Evolutionary conservation across 176 grass and related monocot species (phyloP), one percentile per base, ranked within the genome.

Genomic region (Triticum timopheevii): DNA sequence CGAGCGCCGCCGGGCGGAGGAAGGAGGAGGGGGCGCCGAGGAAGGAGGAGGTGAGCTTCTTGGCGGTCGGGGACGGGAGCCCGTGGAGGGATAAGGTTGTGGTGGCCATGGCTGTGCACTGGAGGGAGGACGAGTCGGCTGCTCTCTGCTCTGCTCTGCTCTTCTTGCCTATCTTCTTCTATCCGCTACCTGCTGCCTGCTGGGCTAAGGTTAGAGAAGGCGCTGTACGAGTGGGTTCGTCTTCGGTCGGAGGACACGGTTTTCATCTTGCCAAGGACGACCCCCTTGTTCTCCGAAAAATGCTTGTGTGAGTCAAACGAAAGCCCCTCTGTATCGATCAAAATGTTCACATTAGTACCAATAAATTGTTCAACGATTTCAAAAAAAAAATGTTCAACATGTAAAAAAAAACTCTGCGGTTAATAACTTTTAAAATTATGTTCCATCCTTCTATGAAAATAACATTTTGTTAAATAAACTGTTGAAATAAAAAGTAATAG

Each of bases 41-140:
- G 81, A 95, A 92, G 76, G 87, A 85, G 17, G 93, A 95, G 47
- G 91, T 94, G 36, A 89, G 83, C 71, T 85, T 86, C 31, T 81
- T 81, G 82, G 88, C 80, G 47, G 89, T 38, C n/a, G 91, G 86
- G 79, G 88, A 95, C 69, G 79, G 70, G 78, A 84, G 80, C 50
- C 61, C 86, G 44, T 79, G 81, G 52, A 92, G 90, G 58, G 86
- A 93, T 77, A 95, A 77, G 64, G 93, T 85, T 19, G 87, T 66
- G 84, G 92, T 93, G 64, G 94, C 87, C 97, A 99, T 99, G 84
- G 94, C 88, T 56, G 92, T 31, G 82, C 65, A 13, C 23, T 25
- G 74, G 70, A 49, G 27, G 42, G 20, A 23, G 6, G 13, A 79
- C 31, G 59, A 67, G 27, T 8, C 44, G 3, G 67, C 34, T 9